Percentiles rank a stretch among this genome's conserved stretches.
These are phyloP conservation scores for Acer saccharum DNA, from an alignment of 345 rosid species.

Conservation along the genomic window DNA sequence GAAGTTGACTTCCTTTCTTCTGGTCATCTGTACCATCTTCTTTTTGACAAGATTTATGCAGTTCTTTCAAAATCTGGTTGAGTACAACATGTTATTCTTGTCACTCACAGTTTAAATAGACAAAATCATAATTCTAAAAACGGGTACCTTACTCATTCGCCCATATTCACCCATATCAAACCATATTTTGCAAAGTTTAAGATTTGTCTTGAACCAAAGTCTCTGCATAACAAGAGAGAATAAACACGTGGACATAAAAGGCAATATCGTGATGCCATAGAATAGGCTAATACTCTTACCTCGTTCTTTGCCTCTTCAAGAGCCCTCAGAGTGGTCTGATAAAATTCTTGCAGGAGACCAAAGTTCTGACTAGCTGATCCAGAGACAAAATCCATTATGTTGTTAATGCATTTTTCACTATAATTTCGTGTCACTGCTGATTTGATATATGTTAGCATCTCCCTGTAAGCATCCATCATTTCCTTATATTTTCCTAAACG, in stretches of 20 bases:
- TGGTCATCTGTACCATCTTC: slow-evolving; percentile 99
- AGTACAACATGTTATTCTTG: slow-evolving; percentile 4
- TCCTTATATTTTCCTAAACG: slow-evolving; percentile 85
- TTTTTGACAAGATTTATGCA: slow-evolving; percentile 93
- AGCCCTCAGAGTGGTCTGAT: slow-evolving; percentile 94
- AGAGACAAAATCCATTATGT: slow-evolving; percentile 98
- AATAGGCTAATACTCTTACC: slow-evolving; percentile 37
- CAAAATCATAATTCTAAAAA: slow-evolving; percentile 1
- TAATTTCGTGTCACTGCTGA: slow-evolving; percentile 96
- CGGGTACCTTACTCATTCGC: slow-evolving; percentile 85
- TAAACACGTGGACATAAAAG: slow-evolving; percentile 19
- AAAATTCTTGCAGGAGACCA: slow-evolving; percentile 82
- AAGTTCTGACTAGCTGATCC: slow-evolving; percentile 98
- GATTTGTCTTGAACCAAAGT: slow-evolving; percentile 99
- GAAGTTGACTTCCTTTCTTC: slow-evolving; percentile 99
- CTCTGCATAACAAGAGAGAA: slow-evolving; percentile 55
- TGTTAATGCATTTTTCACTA: slow-evolving; percentile 98
- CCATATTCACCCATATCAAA: slow-evolving; percentile 98
- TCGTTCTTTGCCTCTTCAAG: slow-evolving; percentile 99
- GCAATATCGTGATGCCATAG: background rate
- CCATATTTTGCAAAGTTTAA: slow-evolving; percentile 98
- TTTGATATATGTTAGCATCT: slow-evolving; percentile 93
- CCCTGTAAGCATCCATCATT: slow-evolving; percentile 94
- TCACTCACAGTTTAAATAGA: background rate
- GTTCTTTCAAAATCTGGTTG: slow-evolving; percentile 85